These are phyloP conservation scores for Eucalyptus cladocalyx DNA, from an alignment of 345 rosid genomes.

Conservation along the genomic window DNA sequence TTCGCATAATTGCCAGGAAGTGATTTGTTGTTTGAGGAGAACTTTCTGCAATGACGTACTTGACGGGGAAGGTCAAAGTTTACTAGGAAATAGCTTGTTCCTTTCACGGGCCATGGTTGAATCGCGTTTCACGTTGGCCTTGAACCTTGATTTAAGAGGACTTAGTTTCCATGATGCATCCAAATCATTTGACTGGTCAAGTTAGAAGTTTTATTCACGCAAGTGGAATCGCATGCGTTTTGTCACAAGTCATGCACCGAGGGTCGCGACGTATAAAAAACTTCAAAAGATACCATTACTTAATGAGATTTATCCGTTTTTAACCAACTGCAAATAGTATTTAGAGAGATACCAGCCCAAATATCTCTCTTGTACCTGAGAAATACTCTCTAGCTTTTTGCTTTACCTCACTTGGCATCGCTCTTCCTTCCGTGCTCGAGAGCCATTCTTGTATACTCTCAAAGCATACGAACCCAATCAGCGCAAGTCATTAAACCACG, in stretches of 20 bases:
- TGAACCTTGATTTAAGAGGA: not conserved
- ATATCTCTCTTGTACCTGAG: not conserved
- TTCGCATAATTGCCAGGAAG: not conserved
- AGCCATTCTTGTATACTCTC: not conserved
- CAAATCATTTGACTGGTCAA: not conserved
- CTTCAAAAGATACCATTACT: not conserved
- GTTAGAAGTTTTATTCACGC: not conserved
- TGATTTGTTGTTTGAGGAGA: not conserved
- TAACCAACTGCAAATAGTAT: not conserved
- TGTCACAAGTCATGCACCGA: not conserved
- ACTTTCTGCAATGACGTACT: not conserved
- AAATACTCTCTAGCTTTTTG: not conserved
- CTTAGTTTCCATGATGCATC: not conserved
- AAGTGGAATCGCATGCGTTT: not conserved
- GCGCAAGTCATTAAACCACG: accelerated
- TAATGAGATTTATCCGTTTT: not conserved
- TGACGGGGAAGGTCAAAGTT: not conserved
- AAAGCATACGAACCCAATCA: not conserved
- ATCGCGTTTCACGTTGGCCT: not conserved
- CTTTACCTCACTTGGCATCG: not conserved
- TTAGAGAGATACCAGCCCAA: not conserved
- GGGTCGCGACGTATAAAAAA: not conserved
- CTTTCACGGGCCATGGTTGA: not conserved
- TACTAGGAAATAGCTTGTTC: not conserved
- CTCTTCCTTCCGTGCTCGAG: not conserved